A percentile compares a stretch with the other conserved stretches of the same genome.
These are phyloP conservation scores for Pythium sukuiense DNA, from an alignment of 352 stramenopile genomes.

Conservation along the genomic window DNA sequence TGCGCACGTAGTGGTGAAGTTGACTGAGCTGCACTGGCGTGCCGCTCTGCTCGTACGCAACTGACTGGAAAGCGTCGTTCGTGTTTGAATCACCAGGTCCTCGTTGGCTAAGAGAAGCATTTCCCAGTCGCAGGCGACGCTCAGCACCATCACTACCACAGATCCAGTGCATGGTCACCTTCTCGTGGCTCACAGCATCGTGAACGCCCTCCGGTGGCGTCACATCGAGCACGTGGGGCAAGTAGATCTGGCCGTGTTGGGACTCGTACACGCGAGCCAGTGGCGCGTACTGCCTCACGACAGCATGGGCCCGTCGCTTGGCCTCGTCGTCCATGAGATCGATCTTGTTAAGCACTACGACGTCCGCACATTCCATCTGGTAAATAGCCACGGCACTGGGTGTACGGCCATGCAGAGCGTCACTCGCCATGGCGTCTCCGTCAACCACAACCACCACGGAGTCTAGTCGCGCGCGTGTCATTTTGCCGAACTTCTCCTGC, in stretches of 20 bases:
- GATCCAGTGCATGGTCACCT: conserved; percentile 60
- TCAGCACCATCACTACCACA: conserved; percentile 35
- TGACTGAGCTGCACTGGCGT: conserved; percentile 43
- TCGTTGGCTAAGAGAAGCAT: background rate
- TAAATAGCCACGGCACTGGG: conserved; percentile 49
- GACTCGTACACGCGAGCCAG: conserved; percentile 69
- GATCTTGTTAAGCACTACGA: conserved; percentile 84
- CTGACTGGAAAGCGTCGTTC: conserved; percentile 39
- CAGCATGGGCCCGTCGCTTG: conserved; percentile 28
- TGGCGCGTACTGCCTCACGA: conserved; percentile 49
- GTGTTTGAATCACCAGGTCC: background rate
- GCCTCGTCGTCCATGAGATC: conserved; percentile 51
- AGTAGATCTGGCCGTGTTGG: conserved; percentile 54
- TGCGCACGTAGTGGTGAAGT: conserved; percentile 50
- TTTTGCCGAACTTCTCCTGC: conserved; percentile 74
- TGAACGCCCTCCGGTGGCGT: conserved; percentile 51
- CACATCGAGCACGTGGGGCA: conserved; percentile 77
- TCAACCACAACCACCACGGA: conserved; percentile 79
- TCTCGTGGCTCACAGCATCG: conserved; percentile 65
- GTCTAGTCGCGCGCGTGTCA: conserved; percentile 77
- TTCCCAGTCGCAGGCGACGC: conserved; percentile 34
- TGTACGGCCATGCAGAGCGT: conserved; percentile 28
- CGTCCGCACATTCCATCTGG: conserved; percentile 70
- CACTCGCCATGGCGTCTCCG: conserved; percentile 60
- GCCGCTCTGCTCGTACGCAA: conserved; percentile 42